Evolutionary conservation across 768 basidiomycete species (phyloP).

Genomic region (Xerocomus brunneocitrinus): DNA sequence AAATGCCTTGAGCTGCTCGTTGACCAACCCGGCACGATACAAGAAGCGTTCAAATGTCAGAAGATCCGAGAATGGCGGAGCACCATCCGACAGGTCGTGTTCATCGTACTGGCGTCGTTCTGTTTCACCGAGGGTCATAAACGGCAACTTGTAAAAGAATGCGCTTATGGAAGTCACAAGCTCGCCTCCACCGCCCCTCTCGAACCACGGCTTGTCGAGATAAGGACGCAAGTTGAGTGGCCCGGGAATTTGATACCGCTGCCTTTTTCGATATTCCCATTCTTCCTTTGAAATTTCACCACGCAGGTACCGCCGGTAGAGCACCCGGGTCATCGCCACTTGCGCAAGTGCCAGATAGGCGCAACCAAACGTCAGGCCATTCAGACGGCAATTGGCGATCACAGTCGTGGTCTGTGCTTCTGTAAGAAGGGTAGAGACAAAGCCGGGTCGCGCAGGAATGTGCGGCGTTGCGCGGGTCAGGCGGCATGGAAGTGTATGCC

Average conservation of each 20-base stretch:
- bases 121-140: constrained; percentile 39
- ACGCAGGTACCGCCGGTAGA: constrained; percentile 42
- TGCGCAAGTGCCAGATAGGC: constrained; percentile 44
- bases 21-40: constrained; percentile 35
- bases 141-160: constrained; percentile 41
- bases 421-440: constrained; percentile 23
- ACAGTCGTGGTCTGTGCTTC: constrained; percentile 30
- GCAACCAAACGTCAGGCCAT: constrained; percentile 47
- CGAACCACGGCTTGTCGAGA: constrained; percentile 45
- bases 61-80: constrained; percentile 40
- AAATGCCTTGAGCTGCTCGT: constrained; percentile 32
- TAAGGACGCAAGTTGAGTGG: constrained; percentile 50
- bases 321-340: constrained; percentile 47
- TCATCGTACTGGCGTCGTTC: not conserved
- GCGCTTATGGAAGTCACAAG: constrained; percentile 41
- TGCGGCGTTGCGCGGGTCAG: constrained; percentile 33
- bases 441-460: constrained; percentile 36
- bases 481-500: constrained; percentile 51
- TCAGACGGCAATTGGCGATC: constrained; percentile 36
- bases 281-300: constrained; percentile 48
- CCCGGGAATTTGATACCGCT: constrained; percentile 47
- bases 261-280: constrained; percentile 46
- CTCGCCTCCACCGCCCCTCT: constrained; percentile 41
- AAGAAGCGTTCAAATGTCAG: constrained; percentile 46
- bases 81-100: not conserved